phyloP scores from a whole-genome alignment of 2,329 filamentous ascomycete species.

The Aureobasidium lini region DNA sequence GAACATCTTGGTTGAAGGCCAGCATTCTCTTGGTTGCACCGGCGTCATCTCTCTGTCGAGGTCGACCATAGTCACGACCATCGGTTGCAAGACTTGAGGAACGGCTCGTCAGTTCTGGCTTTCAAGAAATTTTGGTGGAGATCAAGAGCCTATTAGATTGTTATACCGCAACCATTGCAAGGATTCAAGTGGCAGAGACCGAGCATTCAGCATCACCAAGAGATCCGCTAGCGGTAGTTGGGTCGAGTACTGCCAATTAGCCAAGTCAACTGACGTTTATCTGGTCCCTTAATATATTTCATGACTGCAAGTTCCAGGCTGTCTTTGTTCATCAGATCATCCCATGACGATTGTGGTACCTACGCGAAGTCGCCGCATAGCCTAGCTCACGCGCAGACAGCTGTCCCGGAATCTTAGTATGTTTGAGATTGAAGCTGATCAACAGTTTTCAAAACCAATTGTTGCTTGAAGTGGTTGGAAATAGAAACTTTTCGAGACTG shows the following conservation, averaged over 20 bases:
- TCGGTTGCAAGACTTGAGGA: background rate
- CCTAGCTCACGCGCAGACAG: background rate
- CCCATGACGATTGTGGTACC: background rate
- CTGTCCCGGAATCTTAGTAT: background rate
- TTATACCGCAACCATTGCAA: background rate
- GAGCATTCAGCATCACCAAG: background rate
- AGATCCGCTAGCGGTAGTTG: background rate
- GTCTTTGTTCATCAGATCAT: constrained; percentile 1
- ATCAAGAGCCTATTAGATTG: background rate
- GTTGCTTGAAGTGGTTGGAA: background rate
- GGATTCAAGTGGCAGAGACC: background rate
- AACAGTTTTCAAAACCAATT: background rate
- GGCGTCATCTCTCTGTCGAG: background rate
- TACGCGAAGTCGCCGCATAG: background rate
- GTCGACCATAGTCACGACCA: background rate
- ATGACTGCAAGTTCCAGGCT: background rate
- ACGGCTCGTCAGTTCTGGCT: background rate
- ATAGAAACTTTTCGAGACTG: background rate
- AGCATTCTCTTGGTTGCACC: background rate
- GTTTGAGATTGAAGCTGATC: background rate
- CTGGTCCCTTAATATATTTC: background rate
- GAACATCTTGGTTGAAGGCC: background rate
- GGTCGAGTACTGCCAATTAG: background rate
- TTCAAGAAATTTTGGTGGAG: background rate
- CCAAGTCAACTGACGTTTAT: background rate